Conservation (phyloP, 129 eudicot species). For the Flaveria linearis region DNA sequence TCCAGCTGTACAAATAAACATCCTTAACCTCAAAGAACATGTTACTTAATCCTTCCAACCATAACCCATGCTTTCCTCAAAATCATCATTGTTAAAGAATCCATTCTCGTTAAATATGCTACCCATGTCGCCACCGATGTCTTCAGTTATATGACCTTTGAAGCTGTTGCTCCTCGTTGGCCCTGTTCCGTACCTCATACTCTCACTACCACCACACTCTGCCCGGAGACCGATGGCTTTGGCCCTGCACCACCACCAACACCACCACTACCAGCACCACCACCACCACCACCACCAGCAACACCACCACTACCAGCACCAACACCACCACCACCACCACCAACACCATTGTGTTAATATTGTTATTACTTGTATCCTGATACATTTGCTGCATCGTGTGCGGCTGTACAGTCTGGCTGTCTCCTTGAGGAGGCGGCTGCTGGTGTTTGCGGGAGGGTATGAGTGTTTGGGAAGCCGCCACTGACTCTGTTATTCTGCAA, state of each 20-base stretch:
- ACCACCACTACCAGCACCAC: conserved; percentile 18
- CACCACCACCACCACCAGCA: conserved; percentile 14
- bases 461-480: conserved; percentile 18
- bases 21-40: not conserved
- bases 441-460: conserved; percentile 28
- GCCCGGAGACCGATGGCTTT: conserved; percentile 26
- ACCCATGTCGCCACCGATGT: conserved; percentile 45
- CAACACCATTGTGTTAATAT: conserved; percentile 27
- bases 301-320: conserved; percentile 21
- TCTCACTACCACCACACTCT: conserved; percentile 35
- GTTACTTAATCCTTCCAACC: conserved; percentile 45
- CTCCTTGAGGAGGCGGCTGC: conserved; percentile 32
- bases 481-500: conserved; percentile 38
- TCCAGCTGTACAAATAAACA: conserved; percentile 19
- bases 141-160: conserved; percentile 43
- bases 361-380: conserved; percentile 46
- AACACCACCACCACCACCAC: conserved; percentile 24
- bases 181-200: conserved; percentile 24
- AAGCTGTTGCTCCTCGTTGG: conserved; percentile 58
- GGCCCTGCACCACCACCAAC: conserved; percentile 21
- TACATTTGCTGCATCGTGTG: conserved; percentile 58
- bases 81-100: conserved; percentile 52
- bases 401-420: conserved; percentile 49
- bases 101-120: conserved; percentile 54
- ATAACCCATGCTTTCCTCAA: conserved; percentile 53